phyloP scores from a whole-genome alignment of 2,329 filamentous ascomycete genomes.

The Ophiostoma quercus region DNA sequence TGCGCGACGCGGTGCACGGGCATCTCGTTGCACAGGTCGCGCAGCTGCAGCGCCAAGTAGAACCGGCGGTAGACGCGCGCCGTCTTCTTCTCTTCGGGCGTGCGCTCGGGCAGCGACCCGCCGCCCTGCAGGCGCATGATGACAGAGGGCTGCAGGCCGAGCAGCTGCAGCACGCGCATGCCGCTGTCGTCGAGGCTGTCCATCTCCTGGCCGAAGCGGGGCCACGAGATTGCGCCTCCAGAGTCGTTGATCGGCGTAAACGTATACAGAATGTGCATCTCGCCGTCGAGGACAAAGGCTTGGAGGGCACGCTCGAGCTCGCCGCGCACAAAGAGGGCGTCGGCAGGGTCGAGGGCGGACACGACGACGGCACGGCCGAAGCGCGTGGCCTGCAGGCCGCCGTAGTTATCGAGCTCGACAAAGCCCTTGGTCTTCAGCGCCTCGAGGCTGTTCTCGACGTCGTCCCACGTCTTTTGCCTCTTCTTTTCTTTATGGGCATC shows the following conservation, averaged over 20 bases:
- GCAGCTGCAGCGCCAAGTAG: slow-evolving; percentile 70
- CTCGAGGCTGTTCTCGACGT: slow-evolving; percentile 54
- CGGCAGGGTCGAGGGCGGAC: slow-evolving; percentile 67
- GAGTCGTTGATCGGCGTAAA: slow-evolving; percentile 66
- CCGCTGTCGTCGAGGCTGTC: slow-evolving; percentile 66
- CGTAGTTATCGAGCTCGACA: slow-evolving; percentile 49
- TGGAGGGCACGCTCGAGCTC: slow-evolving; percentile 62
- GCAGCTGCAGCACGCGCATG: slow-evolving; percentile 59
- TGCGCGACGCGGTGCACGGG: slow-evolving; percentile 63
- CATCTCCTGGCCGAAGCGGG: slow-evolving; percentile 65
- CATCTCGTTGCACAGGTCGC: slow-evolving; percentile 71
- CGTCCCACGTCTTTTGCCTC: slow-evolving; percentile 29
- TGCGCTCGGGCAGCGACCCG: slow-evolving; percentile 58
- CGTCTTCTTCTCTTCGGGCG: slow-evolving; percentile 53
- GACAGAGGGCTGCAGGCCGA: slow-evolving; percentile 62
- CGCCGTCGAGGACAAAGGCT: slow-evolving; percentile 74
- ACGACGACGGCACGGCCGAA: slow-evolving; percentile 67
- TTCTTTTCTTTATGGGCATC: slow-evolving; percentile 40
- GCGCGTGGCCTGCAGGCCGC: slow-evolving; percentile 47
- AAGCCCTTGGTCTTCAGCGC: slow-evolving; percentile 36
- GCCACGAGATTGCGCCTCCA: slow-evolving; percentile 57
- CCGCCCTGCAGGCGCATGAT: slow-evolving; percentile 67
- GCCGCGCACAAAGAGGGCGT: slow-evolving; percentile 66
- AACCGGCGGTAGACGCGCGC: slow-evolving; percentile 65
- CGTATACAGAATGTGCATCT: slow-evolving; percentile 73